These are phyloP conservation scores for Dunaliella sp. DNA, from an alignment of 139 green algal species.

Conservation along the genomic window DNA sequence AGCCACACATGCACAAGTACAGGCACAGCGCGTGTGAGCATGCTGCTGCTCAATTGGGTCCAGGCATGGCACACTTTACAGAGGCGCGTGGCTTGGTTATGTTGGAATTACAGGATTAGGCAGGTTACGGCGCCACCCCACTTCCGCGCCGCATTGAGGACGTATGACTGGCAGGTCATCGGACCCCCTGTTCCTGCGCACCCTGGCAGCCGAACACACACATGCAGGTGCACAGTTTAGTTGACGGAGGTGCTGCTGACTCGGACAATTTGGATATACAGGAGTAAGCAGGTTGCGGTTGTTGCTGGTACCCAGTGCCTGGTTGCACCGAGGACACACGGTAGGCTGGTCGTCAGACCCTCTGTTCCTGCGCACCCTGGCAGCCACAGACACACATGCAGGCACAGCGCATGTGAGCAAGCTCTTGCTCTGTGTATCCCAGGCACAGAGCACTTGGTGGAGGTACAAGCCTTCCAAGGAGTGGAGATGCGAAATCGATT, in stretches of 20 bases:
- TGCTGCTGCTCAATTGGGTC: background rate
- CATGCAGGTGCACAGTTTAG: background rate
- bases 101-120: background rate
- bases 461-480: background rate
- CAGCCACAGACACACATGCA: background rate
- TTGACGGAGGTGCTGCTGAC: background rate
- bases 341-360: background rate
- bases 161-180: background rate
- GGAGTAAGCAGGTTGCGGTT: background rate
- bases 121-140: background rate
- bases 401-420: background rate
- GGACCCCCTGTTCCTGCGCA: background rate
- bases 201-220: background rate
- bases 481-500: too few species aligned
- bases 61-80: background rate
- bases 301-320: too few species aligned
- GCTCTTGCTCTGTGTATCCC: background rate
- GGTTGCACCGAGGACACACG: background rate
- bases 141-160: background rate
- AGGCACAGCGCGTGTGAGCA: background rate
- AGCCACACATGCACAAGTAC: background rate
- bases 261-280: background rate
- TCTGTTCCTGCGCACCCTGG: background rate
- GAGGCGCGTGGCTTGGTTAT: background rate
- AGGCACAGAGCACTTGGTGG: background rate